These are phyloP conservation scores for Penicillium cinerascens DNA, from an alignment of 495 filamentous ascomycete species.

Conservation along the genomic window DNA sequence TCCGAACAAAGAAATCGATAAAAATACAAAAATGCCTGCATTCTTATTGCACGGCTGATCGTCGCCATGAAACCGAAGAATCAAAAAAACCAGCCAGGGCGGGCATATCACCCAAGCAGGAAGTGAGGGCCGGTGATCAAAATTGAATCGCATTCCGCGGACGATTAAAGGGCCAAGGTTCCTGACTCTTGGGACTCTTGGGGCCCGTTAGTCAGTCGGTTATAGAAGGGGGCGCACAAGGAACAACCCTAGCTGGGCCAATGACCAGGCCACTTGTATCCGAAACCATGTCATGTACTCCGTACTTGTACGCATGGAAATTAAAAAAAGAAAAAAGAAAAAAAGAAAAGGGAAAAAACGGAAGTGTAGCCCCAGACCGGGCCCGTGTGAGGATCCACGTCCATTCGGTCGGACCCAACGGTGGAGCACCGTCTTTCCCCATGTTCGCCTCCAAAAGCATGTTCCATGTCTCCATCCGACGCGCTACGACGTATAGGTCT, in stretches of 20 bases:
- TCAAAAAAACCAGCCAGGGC: slow-evolving; percentile 10
- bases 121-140: slow-evolving; percentile 29
- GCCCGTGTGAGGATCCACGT: slow-evolving; percentile 15
- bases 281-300: not conserved
- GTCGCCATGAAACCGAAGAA: slow-evolving; percentile 9
- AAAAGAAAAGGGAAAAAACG: slow-evolving; percentile 12
- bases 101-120: slow-evolving; percentile 7
- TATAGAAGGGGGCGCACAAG: not conserved
- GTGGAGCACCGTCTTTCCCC: slow-evolving; percentile 8
- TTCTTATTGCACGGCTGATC: slow-evolving; percentile 24
- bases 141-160: slow-evolving; percentile 23
- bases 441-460: slow-evolving; percentile 22
- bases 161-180: slow-evolving; percentile 18
- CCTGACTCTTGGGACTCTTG: slow-evolving; percentile 16
- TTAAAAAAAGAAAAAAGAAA: slow-evolving; percentile 4
- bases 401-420: not conserved
- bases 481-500: slow-evolving; percentile 14
- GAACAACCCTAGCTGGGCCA: not conserved
- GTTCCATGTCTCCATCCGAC: slow-evolving; percentile 10
- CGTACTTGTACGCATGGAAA: too few species aligned
- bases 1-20: not conserved
- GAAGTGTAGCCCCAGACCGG: slow-evolving; percentile 14
- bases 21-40: not conserved
- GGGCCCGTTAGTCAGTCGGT: not conserved
- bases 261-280: not conserved